Evolutionary conservation across 345 rosid genomes (phyloP).

Genomic region (Populus tremula): DNA sequence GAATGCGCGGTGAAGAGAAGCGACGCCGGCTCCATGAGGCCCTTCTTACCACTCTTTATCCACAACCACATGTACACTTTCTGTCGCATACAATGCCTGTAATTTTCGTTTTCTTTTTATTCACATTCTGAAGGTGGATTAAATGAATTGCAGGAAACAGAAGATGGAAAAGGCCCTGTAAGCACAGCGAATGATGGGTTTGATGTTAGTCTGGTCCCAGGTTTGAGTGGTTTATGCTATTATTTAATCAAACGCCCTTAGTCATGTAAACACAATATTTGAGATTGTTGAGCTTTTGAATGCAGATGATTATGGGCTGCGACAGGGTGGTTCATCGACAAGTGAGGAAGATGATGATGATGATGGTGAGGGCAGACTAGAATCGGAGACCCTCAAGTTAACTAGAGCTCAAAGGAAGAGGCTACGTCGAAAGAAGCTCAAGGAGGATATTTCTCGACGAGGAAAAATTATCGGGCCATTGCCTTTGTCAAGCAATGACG

Average conservation of each 20-base stretch:
- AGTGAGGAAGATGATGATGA: slow-evolving; percentile 19
- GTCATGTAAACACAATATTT: too few relatives aligned
- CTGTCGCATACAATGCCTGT: too few relatives aligned
- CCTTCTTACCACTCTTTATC: slow-evolving; percentile 55
- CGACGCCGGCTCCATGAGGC: slow-evolving; percentile 64
- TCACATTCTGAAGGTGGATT: too few relatives aligned
- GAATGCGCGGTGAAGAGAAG: slow-evolving; percentile 48
- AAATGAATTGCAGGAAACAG: slow-evolving; percentile 20
- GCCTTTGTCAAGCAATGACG: slow-evolving; percentile 21
- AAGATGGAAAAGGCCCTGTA: slow-evolving; percentile 14
- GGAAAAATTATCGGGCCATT: slow-evolving; percentile 60
- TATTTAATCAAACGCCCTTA: too few relatives aligned
- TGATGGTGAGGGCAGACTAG: slow-evolving; percentile 15
- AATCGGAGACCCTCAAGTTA: slow-evolving; percentile 27
- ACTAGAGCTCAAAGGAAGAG: slow-evolving; percentile 79
- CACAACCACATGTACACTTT: slow-evolving; percentile 34
- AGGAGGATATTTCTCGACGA: slow-evolving; percentile 52
- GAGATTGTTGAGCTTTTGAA: neutral
- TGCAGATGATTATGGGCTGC: slow-evolving; percentile 45
- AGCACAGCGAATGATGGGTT: slow-evolving; percentile 10
- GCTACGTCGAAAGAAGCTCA: slow-evolving; percentile 62
- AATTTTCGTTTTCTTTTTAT: too few relatives aligned
- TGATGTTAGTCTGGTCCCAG: slow-evolving; percentile 46
- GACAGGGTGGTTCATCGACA: slow-evolving; percentile 18
- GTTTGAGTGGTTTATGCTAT: slow-evolving; percentile 13